Base-by-base conservation (phyloP, 768 basidiomycete genomes). In the Tylopilus subfusipes region DNA sequence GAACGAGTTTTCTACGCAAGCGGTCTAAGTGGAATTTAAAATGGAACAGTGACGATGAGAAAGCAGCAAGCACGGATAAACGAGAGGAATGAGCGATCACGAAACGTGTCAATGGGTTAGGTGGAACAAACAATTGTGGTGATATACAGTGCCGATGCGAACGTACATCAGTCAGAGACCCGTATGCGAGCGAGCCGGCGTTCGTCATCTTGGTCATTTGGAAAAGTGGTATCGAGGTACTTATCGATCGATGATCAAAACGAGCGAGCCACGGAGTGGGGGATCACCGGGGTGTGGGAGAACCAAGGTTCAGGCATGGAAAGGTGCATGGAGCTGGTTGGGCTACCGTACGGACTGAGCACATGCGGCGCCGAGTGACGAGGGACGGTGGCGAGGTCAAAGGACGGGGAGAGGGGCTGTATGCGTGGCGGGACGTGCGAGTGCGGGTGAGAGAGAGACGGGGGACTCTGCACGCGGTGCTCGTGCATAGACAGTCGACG, bases 251-350 rank as follows among this genome's bases (percentile, higher is more conserved):
- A 65, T 43, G 49, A 59, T 45, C 16, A 36, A 6, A 18, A 4
- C 6, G 34, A 36, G 7, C 34, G 34, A 18, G 16, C 1, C 34
- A 36, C 5, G 16, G 34, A 18, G 42, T 52, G 27, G 25, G 53
- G 42, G 4, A 54, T 13, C 38, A 39, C 50, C 2, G 46, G 43
- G 4, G 42, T 16, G 25, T 50, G 58, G 9, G 44, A 22, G 10
- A 31, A 34, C 68, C 69, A 69, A 1, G 67, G 62, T 38, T 70
- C 67, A 0, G 68, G 62, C 69, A 70, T 68, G 14, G 52, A 9
- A 2, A 63, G 3, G 3, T 42, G 48, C 2, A 49, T 1, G 3
- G 49, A 27, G 18, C 34, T 27, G 14, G 36, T n/a, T 4, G 66
- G 54, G 33, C 52, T 66, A 4, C 39, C 46, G 24, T 43, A 50